Evolutionary conservation across 2,329 filamentous ascomycete species (phyloP), one percentile per base, ranked within the genome.

Genomic region (Stachybotrys echinatus): DNA sequence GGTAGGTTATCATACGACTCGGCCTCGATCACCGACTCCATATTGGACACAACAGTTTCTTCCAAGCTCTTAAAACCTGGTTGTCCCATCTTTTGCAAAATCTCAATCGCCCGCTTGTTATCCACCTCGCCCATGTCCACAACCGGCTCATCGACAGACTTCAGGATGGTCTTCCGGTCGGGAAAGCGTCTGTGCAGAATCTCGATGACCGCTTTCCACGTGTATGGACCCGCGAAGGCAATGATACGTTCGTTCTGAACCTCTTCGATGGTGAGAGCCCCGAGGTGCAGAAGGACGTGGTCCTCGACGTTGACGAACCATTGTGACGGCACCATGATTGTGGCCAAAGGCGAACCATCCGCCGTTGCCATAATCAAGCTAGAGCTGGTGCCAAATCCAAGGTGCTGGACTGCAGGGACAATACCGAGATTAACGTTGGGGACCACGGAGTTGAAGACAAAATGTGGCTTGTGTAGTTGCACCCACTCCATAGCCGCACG

Each of bases 231-330:
- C 0, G 74, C 75, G 51, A 75, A 80, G 3, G 67, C 79, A 54
- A 81, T 79, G 17, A 84, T 57, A 3, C 80, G 71, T 58, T 83
- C 72, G 2, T 67, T 66, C 3, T 61, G 48, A 0, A 80, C 69
- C 2, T 66, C 64, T 0, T 67, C 64, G 39, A 77, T 63, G 0
- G 78, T 64, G 12, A 77, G 60, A 0, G 74, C 79, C 12, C 74
- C 71, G 8, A 81, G 64, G 48, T 81, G 77, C 1, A 83, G 58
- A 0, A 71, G 65, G 0, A 75, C 79, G 23, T 56, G 56, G 51
- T 81, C 77, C 38, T 72, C 62, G 1, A 76, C 69, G 55, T 77
- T 65, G 23, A 76, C 62, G 60, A 65, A 70, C 61, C 71, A 65
- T 58, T 64, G 70, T 77, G 46, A 8, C 6, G 42, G 42, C 42